phyloP scores from a whole-genome alignment of 768 basidiomycete genomes.

The Termitomyces sp. region DNA sequence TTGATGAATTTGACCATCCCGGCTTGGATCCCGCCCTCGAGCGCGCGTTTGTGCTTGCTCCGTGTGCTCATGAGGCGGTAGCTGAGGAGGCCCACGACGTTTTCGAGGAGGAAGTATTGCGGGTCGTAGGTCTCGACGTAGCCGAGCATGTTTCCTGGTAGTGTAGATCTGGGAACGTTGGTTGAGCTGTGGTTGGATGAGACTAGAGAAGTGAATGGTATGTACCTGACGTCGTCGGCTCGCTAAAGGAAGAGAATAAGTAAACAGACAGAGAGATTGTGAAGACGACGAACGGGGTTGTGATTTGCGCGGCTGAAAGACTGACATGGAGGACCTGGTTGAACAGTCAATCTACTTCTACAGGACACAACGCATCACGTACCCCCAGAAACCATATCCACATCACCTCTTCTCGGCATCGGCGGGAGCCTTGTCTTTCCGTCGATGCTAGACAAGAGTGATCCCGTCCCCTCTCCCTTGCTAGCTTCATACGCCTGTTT shows the following conservation, averaged over 20 bases:
- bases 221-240: slow-evolving; percentile 57
- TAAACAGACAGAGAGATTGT: not conserved
- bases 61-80: slow-evolving; percentile 42
- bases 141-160: slow-evolving; percentile 68
- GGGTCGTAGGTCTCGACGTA: slow-evolving; percentile 66
- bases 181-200: not conserved
- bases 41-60: slow-evolving; percentile 20
- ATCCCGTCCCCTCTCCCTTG: slow-evolving; percentile 35
- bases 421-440: slow-evolving; percentile 30
- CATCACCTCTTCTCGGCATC: slow-evolving; percentile 56
- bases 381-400: slow-evolving; percentile 78
- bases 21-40: slow-evolving; percentile 39
- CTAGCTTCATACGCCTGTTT: slow-evolving; percentile 50
- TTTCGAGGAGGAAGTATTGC: slow-evolving; percentile 66
- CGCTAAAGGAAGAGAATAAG: slow-evolving; percentile 29
- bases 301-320: slow-evolving; percentile 67
- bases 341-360: not conserved
- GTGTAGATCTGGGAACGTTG: slow-evolving; percentile 41
- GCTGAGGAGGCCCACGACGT: slow-evolving; percentile 60
- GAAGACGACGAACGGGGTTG: slow-evolving; percentile 39
- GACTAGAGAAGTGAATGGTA: not conserved
- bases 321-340: slow-evolving; percentile 71
- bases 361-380: slow-evolving; percentile 14
- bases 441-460: slow-evolving; percentile 37
- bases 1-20: slow-evolving; percentile 68